phyloP scores from a whole-genome alignment of 1,284 basidiomycete genomes.

The Ustilago trichophora region DNA sequence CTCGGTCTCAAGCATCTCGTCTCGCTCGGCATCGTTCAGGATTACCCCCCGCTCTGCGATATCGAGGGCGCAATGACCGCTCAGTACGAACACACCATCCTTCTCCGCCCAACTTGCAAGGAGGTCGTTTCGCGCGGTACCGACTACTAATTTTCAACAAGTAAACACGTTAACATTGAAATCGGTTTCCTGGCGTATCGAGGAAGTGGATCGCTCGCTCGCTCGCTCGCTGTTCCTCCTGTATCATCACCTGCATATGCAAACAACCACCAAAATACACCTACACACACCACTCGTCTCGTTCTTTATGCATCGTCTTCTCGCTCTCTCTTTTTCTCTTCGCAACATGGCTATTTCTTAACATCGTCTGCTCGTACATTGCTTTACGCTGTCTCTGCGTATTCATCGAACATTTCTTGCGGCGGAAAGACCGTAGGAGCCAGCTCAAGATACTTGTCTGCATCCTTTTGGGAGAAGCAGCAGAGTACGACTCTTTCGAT shows the following conservation, averaged over 20 bases:
- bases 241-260: too few relatives aligned
- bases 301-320: slow-evolving; percentile 4
- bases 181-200: too few relatives aligned
- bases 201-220: too few relatives aligned
- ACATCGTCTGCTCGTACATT: background rate
- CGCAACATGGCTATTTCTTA: too few relatives aligned
- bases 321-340: background rate
- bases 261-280: background rate
- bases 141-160: slow-evolving; percentile 74
- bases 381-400: slow-evolving; percentile 10
- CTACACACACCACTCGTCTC: background rate
- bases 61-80: slow-evolving; percentile 62
- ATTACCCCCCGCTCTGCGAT: slow-evolving; percentile 94
- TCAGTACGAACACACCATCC: slow-evolving; percentile 65
- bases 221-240: too few relatives aligned
- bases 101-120: slow-evolving; percentile 63
- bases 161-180: too few relatives aligned
- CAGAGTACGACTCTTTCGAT: slow-evolving; percentile 55
- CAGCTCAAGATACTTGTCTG: slow-evolving; percentile 27
- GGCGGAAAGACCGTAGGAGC: slow-evolving; percentile 33
- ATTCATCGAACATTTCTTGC: slow-evolving; percentile 20
- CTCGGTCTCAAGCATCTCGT: slow-evolving; percentile 89
- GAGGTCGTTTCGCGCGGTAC: slow-evolving; percentile 94
- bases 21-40: slow-evolving; percentile 84
- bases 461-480: slow-evolving; percentile 53